A percentile compares a stretch with the other conserved stretches of the same genome.
Conservation (phyloP, 371 early-diverging fungal genomes). For the Mortierella sp. region DNA sequence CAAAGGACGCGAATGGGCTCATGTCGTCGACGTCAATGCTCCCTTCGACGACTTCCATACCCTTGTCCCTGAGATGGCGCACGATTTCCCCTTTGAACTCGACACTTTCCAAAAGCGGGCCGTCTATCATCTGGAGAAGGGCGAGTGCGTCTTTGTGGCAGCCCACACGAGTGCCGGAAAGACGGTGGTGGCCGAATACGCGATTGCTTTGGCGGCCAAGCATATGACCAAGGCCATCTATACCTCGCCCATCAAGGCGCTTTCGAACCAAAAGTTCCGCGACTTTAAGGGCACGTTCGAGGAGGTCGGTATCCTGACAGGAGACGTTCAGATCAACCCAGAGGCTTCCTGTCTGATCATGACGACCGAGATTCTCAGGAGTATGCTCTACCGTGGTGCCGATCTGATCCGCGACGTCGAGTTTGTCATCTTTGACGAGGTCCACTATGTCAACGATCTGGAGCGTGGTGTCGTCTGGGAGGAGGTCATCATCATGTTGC, state of each 20-base stretch:
- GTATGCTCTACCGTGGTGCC: conserved; percentile 98
- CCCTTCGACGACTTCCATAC: conserved; percentile 90
- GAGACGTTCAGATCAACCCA: conserved; percentile 98
- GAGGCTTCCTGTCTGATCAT: conserved; percentile 98
- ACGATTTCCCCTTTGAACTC: conserved; percentile 93
- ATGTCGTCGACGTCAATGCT: conserved; percentile 87
- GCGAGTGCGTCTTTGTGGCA: conserved; percentile 98
- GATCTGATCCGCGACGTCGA: conserved; percentile 98
- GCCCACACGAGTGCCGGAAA: conserved; percentile 99
- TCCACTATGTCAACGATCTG: conserved; percentile 99
- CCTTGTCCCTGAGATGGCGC: conserved; percentile 86
- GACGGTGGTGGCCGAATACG: conserved; percentile 99
- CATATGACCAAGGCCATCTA: conserved; percentile 99
- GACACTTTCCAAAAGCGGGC: conserved; percentile 99
- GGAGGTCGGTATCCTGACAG: conserved; percentile 99
- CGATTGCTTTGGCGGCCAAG: conserved; percentile 92
- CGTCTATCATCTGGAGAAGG: conserved; percentile 95
- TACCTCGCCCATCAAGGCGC: conserved; percentile 99
- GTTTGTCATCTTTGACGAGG: conserved; percentile 99
- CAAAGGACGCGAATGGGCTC: conserved; percentile 89
- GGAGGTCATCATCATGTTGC: conserved; percentile 99
- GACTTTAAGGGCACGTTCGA: conserved; percentile 93
- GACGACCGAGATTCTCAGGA: conserved; percentile 99
- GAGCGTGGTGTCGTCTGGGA: conserved; percentile 99
- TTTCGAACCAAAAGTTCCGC: conserved; percentile 99